Evolutionary conservation across 345 rosid genomes (phyloP).

Genomic region (Heritiera littoralis): DNA sequence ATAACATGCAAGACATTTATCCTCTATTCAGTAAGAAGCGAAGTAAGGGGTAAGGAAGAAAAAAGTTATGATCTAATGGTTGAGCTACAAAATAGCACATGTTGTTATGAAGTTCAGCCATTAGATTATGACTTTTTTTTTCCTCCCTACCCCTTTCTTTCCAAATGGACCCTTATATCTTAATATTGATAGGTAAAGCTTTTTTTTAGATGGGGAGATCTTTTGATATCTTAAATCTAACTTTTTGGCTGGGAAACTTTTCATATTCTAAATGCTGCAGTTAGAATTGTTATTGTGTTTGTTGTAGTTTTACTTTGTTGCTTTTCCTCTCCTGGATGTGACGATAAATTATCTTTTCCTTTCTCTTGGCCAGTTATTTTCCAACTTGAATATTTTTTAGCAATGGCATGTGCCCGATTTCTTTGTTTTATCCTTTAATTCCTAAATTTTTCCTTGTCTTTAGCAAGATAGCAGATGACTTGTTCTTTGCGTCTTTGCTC

Average conservation of each 20-base stretch:
- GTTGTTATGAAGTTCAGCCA: too few species aligned
- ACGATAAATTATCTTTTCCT: not conserved
- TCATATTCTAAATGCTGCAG: not conserved
- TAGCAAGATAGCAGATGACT: constrained; percentile 8
- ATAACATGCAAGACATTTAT: not conserved
- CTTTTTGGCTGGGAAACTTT: not conserved
- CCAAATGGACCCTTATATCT: not conserved
- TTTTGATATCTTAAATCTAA: not conserved
- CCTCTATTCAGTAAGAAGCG: too few species aligned
- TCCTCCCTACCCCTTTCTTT: too few species aligned
- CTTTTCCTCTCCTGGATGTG: not conserved
- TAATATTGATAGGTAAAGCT: not conserved
- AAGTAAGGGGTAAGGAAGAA: too few species aligned
- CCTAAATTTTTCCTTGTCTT: not conserved
- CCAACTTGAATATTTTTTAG: not conserved
- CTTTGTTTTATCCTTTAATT: not conserved
- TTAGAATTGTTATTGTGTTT: not conserved
- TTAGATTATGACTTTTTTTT: too few species aligned
- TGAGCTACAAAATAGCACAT: too few species aligned
- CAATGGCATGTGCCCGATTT: not conserved
- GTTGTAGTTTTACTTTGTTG: not conserved
- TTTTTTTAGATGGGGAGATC: not conserved
- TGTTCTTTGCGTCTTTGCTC: constrained; percentile 1
- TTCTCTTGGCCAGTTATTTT: not conserved
- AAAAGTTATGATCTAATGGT: too few species aligned